Base-by-base conservation (phyloP, 495 filamentous ascomycete genomes). In the Penicillium parvum region DNA sequence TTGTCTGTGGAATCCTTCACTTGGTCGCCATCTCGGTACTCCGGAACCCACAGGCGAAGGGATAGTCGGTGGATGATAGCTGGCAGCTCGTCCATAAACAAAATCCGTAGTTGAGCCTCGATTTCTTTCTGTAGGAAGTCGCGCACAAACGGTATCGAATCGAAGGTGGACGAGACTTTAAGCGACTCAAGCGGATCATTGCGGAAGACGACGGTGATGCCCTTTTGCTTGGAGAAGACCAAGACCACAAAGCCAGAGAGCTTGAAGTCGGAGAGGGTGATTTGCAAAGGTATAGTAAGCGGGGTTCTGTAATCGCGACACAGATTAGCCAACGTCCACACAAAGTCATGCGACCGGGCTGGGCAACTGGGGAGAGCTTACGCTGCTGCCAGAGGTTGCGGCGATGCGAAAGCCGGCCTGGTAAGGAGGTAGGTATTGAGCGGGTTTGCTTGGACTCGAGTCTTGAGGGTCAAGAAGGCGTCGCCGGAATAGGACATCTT, bases 401-500 rank as follows among this genome's bases (percentile, higher is more conserved):
- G 92, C 17, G 91, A 95, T 16, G 89, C 88, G 64, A 96, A 97
- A 34, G 79, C 79, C 11, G 92, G 92, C 60, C 90, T 87, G 21
- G 90, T 90, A 20, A 83, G 85, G 32, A 98, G 73, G 60, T 92
- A 96, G 14, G 92, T 98, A 64, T 98, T 96, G 28, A 98, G 70
- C 25, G 92, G 92, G 55, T 98, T 98, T 45, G 91, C 92, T 79
- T 98, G 91, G 35, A 98, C 92, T 62, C 89, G 77, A 28, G 92
- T 98, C 60, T 86, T 88, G 27, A 98, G 76, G 15, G 92, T 97
- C 66, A 98, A 68, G 57, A 86, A 96, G 12, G 92, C 91, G 61
- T 98, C 91, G 37, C 92, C 92, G 8, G 83, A 82, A 64, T 98
- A 98, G 58, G 85, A 89, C 91, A 98, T 96, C 64, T 95, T 96